phyloP scores from a whole-genome alignment of 345 rosid genomes.

The Durio zibethinus region DNA sequence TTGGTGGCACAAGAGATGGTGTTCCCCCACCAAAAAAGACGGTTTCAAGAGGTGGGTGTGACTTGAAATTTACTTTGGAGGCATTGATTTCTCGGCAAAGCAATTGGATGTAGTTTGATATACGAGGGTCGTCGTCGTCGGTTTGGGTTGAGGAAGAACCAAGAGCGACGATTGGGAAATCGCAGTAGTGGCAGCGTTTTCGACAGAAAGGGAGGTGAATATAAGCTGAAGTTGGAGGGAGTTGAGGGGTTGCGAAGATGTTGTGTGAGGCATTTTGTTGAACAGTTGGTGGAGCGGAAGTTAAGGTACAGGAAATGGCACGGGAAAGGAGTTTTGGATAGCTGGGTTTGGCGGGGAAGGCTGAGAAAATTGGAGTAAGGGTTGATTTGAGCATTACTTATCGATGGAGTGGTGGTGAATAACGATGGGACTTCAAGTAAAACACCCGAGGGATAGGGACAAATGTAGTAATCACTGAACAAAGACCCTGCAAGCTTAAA shows the following conservation, averaged over 20 bases:
- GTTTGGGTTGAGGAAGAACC: conserved; percentile 49
- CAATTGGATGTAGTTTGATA: conserved; percentile 49
- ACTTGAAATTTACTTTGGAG: conserved; percentile 32
- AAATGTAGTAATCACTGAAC: too few relatives aligned
- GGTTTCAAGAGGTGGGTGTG: conserved; percentile 49
- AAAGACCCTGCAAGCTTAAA: too few relatives aligned
- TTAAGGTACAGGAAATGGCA: conserved; percentile 13
- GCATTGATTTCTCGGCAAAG: conserved; percentile 58
- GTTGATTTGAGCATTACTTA: conserved; percentile 56
- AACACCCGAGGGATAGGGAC: background rate
- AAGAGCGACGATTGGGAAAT: conserved; percentile 85
- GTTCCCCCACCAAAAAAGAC: conserved; percentile 96
- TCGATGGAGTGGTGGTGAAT: background rate
- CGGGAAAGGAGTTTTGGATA: conserved; percentile 16
- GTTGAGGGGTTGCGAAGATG: conserved; percentile 30
- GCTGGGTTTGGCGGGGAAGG: conserved; percentile 41
- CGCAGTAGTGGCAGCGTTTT: conserved; percentile 92
- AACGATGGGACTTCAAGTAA: background rate
- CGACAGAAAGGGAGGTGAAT: conserved; percentile 94
- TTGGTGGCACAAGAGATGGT: conserved; percentile 88
- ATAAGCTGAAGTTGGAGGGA: conserved; percentile 71
- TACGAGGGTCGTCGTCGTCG: conserved; percentile 52
- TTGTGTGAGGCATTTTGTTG: conserved; percentile 67
- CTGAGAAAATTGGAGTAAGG: conserved; percentile 48
- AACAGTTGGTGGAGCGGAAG: conserved; percentile 45